Percentiles rank a stretch among this genome's conserved stretches.
These are phyloP conservation scores for Sapria himalayana DNA, from an alignment of 345 rosid genomes.

Conservation along the genomic window DNA sequence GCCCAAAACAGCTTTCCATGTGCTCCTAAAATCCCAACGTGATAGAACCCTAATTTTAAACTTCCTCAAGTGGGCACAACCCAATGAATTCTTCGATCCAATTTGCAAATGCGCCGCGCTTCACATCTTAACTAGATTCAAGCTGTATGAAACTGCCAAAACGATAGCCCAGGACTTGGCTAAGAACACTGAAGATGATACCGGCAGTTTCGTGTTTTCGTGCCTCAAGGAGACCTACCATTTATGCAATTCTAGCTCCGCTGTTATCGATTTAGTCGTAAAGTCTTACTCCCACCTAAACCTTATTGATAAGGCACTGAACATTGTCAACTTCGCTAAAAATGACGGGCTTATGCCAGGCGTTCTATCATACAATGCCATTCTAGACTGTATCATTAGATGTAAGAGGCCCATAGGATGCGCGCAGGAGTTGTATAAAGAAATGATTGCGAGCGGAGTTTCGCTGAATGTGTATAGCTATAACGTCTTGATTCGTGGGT, in stretches of 20 bases:
- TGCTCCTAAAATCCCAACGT: slow-evolving; percentile 44
- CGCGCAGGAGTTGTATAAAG: slow-evolving; percentile 33
- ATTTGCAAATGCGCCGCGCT: slow-evolving; percentile 52
- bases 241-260: slow-evolving; percentile 44
- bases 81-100: slow-evolving; percentile 42
- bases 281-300: slow-evolving; percentile 47
- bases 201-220: slow-evolving; percentile 33
- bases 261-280: slow-evolving; percentile 71
- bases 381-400: slow-evolving; percentile 54
- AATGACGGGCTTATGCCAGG: slow-evolving; percentile 75
- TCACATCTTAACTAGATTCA: slow-evolving; percentile 65
- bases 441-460: slow-evolving; percentile 34
- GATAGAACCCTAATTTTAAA: slow-evolving; percentile 32
- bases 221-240: slow-evolving; percentile 43
- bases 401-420: slow-evolving; percentile 23
- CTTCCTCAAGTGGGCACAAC: slow-evolving; percentile 50
- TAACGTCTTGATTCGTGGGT: slow-evolving; percentile 67
- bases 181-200: slow-evolving; percentile 13
- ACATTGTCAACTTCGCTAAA: slow-evolving; percentile 35
- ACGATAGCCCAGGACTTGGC: slow-evolving; percentile 50
- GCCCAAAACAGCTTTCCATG: slow-evolving; percentile 35
- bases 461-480: slow-evolving; percentile 73
- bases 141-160: slow-evolving; percentile 62
- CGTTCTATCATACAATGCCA: slow-evolving; percentile 64
- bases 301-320: slow-evolving; percentile 39